Conservation (phyloP, 352 stramenopile species). For the Halophytophthora batemanensis region DNA sequence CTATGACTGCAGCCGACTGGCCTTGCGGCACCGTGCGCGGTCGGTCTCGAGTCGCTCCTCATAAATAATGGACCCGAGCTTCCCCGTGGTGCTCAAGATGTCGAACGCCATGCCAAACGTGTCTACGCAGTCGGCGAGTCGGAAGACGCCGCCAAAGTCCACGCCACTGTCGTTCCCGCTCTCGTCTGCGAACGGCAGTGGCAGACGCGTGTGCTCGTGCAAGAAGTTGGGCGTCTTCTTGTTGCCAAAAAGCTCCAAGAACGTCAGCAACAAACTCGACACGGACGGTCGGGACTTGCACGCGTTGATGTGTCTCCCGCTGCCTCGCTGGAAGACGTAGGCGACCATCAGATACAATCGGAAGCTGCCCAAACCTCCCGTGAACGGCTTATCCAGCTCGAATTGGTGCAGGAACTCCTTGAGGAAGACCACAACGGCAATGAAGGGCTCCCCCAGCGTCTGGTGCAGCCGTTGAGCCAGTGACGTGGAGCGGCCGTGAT, state of each 20-base stretch:
- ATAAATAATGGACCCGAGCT: constrained; percentile 61
- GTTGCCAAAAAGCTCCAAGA: constrained; percentile 73
- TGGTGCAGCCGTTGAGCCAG: constrained; percentile 48
- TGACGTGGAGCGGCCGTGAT: constrained; percentile 60
- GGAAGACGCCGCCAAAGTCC: constrained; percentile 64
- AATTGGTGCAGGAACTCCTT: constrained; percentile 82
- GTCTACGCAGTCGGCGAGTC: constrained; percentile 60
- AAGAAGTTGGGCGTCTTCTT: constrained; percentile 47
- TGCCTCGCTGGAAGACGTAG: constrained; percentile 42
- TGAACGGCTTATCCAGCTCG: constrained; percentile 77
- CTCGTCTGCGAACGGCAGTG: constrained; percentile 33
- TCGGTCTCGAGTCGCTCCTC: constrained; percentile 46
- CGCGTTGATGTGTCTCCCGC: constrained; percentile 11
- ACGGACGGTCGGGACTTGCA: constrained; percentile 12
- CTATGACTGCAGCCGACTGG: constrained; percentile 7
- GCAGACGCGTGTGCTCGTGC: constrained; percentile 42
- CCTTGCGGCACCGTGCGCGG: constrained; percentile 30
- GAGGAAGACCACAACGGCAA: constrained; percentile 54
- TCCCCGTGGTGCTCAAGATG: constrained; percentile 43
- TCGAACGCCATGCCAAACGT: constrained; percentile 68
- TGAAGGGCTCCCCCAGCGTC: constrained; percentile 44
- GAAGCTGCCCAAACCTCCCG: constrained; percentile 72
- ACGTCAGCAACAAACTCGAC: constrained; percentile 37
- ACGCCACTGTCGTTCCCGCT: constrained; percentile 33
- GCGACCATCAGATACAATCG: constrained; percentile 82